These are phyloP conservation scores for Alternaria rosae DNA, from an alignment of 2,329 filamentous ascomycete species.

Conservation along the genomic window DNA sequence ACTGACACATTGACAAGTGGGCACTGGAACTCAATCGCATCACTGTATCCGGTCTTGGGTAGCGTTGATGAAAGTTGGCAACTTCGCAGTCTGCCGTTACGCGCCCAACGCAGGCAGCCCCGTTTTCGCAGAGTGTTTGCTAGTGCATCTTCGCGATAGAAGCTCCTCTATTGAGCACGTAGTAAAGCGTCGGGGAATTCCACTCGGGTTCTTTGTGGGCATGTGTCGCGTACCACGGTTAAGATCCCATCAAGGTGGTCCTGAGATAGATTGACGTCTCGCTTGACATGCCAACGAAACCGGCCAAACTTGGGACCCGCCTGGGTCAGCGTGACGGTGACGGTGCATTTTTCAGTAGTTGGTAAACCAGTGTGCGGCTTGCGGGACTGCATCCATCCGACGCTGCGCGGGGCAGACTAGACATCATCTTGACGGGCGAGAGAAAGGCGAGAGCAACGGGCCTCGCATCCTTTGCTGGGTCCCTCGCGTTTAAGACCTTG, in stretches of 20 bases:
- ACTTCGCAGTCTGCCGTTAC: neutral
- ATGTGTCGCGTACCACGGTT: neutral
- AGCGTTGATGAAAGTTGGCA: constrained; percentile 1
- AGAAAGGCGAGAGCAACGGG: neutral
- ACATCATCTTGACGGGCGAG: neutral
- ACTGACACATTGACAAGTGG: constrained; percentile 3
- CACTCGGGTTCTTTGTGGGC: neutral
- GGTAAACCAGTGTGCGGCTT: constrained; percentile 8
- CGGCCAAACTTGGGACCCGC: neutral
- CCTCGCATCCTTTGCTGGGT: neutral
- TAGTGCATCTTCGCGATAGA: neutral
- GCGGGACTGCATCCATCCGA: constrained; percentile 6
- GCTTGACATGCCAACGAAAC: constrained; percentile 8
- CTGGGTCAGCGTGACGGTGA: constrained; percentile 12
- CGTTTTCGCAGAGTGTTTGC: neutral
- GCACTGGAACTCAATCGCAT: neutral
- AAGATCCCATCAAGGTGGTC: constrained; percentile 1
- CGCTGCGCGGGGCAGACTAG: neutral
- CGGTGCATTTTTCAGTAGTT: neutral
- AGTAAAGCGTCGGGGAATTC: neutral
- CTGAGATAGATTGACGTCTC: constrained; percentile 15
- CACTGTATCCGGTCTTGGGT: neutral
- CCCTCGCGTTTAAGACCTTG: constrained; percentile 16
- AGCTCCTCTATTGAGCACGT: neutral
- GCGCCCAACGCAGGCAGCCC: neutral